phyloP scores from a whole-genome alignment of 1,139 yeast species.

The Kurtzmaniella quercitrusa region DNA sequence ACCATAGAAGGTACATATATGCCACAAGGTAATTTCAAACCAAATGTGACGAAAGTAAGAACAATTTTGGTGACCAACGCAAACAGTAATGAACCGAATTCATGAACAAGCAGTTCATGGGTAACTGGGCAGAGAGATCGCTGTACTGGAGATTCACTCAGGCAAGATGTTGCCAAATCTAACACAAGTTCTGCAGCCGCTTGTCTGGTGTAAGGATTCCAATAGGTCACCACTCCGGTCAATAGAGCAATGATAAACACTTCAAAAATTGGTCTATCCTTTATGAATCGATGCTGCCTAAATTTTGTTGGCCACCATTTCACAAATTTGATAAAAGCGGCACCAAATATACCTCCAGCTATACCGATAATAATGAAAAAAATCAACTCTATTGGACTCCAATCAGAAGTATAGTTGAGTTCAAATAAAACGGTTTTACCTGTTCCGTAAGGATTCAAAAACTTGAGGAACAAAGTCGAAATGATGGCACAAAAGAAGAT shows the following conservation, averaged over 20 bases:
- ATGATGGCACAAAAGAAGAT: constrained; percentile 59
- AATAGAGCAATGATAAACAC: constrained; percentile 43
- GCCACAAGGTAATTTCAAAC: constrained; percentile 62
- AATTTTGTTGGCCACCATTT: constrained; percentile 48
- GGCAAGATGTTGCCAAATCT: constrained; percentile 53
- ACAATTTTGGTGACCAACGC: constrained; percentile 47
- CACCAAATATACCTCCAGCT: constrained; percentile 59
- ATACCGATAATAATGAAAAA: constrained; percentile 49
- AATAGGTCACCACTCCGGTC: constrained; percentile 49
- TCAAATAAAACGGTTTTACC: constrained; percentile 60
- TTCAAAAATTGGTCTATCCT: constrained; percentile 42
- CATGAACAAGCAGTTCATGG: constrained; percentile 24
- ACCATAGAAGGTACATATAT: constrained; percentile 71
- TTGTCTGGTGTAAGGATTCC: constrained; percentile 51
- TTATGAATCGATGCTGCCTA: constrained; percentile 29
- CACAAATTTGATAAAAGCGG: constrained; percentile 46
- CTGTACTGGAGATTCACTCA: constrained; percentile 16
- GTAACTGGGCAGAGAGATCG: constrained; percentile 40
- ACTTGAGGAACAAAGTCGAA: constrained; percentile 52
- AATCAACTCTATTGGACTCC: constrained; percentile 48
- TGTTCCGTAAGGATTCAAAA: constrained; percentile 60
- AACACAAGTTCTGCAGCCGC: constrained; percentile 52
- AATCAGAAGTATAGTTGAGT: constrained; percentile 50
- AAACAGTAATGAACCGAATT: constrained; percentile 29
- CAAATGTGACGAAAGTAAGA: constrained; percentile 54